Evolutionary conservation across 83 land plant genomes (phyloP), one percentile per base, ranked within the genome.

Genomic region (Picea engelmannii): DNA sequence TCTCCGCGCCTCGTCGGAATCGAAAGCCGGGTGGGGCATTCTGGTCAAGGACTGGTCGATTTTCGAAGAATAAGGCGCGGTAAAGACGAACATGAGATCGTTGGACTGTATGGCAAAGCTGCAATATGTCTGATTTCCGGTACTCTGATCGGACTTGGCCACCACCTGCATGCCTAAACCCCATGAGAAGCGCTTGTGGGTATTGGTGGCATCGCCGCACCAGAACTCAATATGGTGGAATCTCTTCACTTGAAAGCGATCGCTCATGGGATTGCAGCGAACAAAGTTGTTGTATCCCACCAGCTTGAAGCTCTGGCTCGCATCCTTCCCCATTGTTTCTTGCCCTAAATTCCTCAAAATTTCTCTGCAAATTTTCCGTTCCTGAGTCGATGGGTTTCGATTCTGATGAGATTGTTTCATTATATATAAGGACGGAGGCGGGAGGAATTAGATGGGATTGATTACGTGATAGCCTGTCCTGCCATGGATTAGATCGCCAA

Each of bases 201-300:
- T 83, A 82, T 90, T 93, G 82, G 90, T 85, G 49, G 97, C 96
- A 79, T 98, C 99, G 79, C 89, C 88, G 82, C 91, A 90, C 97
- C 96, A 97, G 89, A 92, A 95, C 87, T 98, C 99, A 69, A 98
- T 82, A 80, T 98, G 99, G 87, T 98, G 99, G 89, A 98, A 98
- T 23, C 89, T 87, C 63, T 84, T 84, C 17, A 94, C 99, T 7
- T 42, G n/a, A 85, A 98, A 96, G 6, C 87, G 87, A 85, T 98
- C 99, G 52, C 92, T 82, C 58, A 84, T 81, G 75, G 99, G 99
- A 70, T 98, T 98, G 38, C 83, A 42, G n/a, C 99, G 90, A 42
- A 95, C 89, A 83, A 95, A 97, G 24, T 90, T 86, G 16, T 79
- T 69, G 85, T 71, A 87, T 0, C 98, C 99, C 62, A 91, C 94